Conservation (phyloP, 2,329 filamentous ascomycete species). For the Fusarium graminum region DNA sequence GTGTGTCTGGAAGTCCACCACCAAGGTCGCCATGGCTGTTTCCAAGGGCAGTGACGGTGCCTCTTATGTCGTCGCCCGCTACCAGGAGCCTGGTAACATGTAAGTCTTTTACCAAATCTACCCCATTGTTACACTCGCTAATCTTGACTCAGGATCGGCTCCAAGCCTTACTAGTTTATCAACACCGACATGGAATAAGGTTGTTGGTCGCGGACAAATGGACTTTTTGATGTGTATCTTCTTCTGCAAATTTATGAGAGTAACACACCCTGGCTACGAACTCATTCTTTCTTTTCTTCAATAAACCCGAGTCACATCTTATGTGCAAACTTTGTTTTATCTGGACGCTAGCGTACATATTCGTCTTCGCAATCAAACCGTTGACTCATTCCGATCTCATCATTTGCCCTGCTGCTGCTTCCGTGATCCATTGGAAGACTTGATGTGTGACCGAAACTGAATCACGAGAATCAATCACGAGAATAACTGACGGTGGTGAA, state of each 20-base stretch:
- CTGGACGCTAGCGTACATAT: constrained; percentile 29
- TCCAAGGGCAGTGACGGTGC: constrained; percentile 33
- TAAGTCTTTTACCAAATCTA: constrained; percentile 22
- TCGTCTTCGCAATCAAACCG: constrained; percentile 12
- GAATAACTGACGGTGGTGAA: too few species aligned
- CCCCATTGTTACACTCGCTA: constrained; percentile 19
- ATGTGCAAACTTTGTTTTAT: constrained; percentile 18
- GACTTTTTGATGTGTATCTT: constrained; percentile 40
- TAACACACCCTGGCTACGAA: constrained; percentile 31
- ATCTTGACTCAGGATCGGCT: constrained; percentile 37
- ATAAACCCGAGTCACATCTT: constrained; percentile 26
- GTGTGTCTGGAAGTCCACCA: constrained; percentile 45
- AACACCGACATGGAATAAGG: constrained; percentile 6
- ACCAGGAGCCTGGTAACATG: constrained; percentile 46
- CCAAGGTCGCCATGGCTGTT: constrained; percentile 46
- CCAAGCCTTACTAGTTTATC: constrained; percentile 39
- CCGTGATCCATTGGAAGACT: not conserved
- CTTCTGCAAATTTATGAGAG: constrained; percentile 28
- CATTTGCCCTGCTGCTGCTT: not conserved
- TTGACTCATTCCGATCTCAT: not conserved
- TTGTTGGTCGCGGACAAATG: constrained; percentile 13
- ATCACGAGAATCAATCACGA: not conserved
- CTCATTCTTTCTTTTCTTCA: constrained; percentile 30
- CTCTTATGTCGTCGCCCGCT: constrained; percentile 46
- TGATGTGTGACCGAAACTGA: not conserved